Base-by-base conservation (phyloP, 2,329 filamentous ascomycete genomes). In the Pseudophaeomoniella oleicola region DNA sequence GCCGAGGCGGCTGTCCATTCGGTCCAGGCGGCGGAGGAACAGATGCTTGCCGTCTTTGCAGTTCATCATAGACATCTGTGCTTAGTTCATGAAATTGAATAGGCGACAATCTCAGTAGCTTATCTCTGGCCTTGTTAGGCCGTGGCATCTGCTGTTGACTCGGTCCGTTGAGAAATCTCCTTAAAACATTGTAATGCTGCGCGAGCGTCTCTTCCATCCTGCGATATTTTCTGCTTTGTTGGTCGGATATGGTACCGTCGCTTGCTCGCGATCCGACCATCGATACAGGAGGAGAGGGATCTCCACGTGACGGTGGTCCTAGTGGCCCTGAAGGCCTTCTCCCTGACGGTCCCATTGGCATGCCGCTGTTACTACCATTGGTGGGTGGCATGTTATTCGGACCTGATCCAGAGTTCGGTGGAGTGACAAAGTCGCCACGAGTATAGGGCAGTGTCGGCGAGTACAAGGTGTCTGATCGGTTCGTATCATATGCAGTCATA, bases 1-100 rank as follows among this genome's bases (percentile, higher is more conserved):
- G 34, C 54, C 49, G 47, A 19, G 58, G 55, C 12, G 60, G 56
- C 9, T 57, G 53, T 6, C 55, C 58, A 4, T 58, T 59, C 19
- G 45, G 45, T 11, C 44, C 40, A 19, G 45, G 50, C 39, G 57
- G 62, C 33, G 59, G 57, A 18, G 62, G 62, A 33, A 69, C 69
- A 36, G 69, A 68, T 45, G 81, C 73, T 58, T 96, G 87, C 44
- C 90, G 76, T 41, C 90, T 79, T 47, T 92, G 69, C 45, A 96
- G 68, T 62, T 98, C 90, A 59, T 98, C 90, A 60, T 82, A 96
- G 30, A 98, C 88, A 61, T 98, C 90, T 39, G 88, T 96, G 60
- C 87, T 94, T 43, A 98, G 71, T 62, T 98, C 90, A 59, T 93
- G 85, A 58, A 98, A 96, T 58, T 98, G 90, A 17, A 93, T 84